phyloP scores from a whole-genome alignment of 768 basidiomycete species.

The Leccinellum luteum region DNA sequence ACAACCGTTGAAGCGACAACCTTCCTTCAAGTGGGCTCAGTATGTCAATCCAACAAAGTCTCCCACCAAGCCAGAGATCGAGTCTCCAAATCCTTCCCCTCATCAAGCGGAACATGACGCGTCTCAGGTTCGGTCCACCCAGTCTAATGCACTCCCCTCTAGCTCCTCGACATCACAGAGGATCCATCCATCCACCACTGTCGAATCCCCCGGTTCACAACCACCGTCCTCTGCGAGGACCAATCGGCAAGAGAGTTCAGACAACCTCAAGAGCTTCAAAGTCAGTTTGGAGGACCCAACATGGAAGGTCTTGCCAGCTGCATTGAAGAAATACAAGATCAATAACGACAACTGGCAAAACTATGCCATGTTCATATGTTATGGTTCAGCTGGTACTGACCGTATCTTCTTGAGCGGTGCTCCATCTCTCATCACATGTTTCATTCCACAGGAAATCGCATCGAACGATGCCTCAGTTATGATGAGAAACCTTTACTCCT shows the following conservation, averaged over 20 bases:
- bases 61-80: conserved; percentile 71
- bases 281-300: conserved; percentile 97
- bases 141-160: conserved; percentile 12
- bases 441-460: conserved; percentile 53
- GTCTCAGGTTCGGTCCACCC: conserved; percentile 34
- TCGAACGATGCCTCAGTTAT: conserved; percentile 93
- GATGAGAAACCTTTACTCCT: conserved; percentile 97
- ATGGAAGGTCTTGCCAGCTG: conserved; percentile 97
- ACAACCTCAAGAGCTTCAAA: conserved; percentile 92
- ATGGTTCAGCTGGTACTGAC: conserved; percentile 77
- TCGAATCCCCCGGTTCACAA: conserved; percentile 30
- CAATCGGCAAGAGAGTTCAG: conserved; percentile 63
- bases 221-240: conserved; percentile 29
- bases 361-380: conserved; percentile 99
- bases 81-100: conserved; percentile 80
- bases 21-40: conserved; percentile 87
- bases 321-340: conserved; percentile 98
- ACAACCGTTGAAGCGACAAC: conserved; percentile 61
- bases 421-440: neutral
- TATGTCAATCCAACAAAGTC: conserved; percentile 76
- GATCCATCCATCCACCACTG: conserved; percentile 25
- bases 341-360: conserved; percentile 98
- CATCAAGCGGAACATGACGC: conserved; percentile 73
- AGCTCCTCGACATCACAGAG: conserved; percentile 32
- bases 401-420: neutral